phyloP scores from a whole-genome alignment of 371 early-diverging fungal species.

The Smittium mucronatum region DNA sequence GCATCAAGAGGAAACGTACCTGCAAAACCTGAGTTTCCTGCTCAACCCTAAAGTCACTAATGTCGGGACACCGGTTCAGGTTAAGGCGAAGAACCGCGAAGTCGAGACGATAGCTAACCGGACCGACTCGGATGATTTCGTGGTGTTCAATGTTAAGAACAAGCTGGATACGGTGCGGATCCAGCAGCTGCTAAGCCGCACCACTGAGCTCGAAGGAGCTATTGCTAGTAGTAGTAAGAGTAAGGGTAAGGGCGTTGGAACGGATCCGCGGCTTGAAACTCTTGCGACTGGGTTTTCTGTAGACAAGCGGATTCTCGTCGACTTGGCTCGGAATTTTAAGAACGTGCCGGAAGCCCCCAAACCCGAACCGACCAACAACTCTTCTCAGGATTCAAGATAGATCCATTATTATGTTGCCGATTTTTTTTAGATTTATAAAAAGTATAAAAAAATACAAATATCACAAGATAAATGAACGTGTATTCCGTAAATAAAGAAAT shows the following conservation, averaged over 20 bases:
- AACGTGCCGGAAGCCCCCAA: not conserved
- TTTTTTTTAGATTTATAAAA: not conserved
- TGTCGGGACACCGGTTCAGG: not conserved
- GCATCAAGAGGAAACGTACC: not conserved
- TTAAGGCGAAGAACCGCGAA: not conserved
- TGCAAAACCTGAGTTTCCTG: slow-evolving; percentile 8
- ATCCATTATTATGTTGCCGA: not conserved
- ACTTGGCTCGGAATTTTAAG: not conserved
- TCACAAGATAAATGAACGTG: no score
- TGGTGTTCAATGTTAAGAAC: slow-evolving; percentile 5
- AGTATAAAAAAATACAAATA: not conserved
- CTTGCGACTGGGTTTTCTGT: not conserved
- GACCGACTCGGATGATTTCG: slow-evolving; percentile 4
- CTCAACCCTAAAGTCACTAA: slow-evolving; percentile 8
- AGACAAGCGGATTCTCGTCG: not conserved
- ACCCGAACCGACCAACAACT: not conserved
- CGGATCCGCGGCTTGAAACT: not conserved
- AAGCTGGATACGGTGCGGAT: not conserved
- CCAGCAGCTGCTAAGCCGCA: not conserved
- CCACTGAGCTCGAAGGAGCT: not conserved
- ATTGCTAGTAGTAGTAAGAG: not conserved
- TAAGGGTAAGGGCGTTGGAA: not conserved
- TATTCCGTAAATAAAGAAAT: no score
- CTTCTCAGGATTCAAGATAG: not conserved
- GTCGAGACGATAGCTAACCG: slow-evolving; percentile 8